Percentiles rank a stretch among this genome's conserved stretches.
Evolutionary conservation across 352 stramenopile species (phyloP).

Genomic region (Pythium biforme): DNA sequence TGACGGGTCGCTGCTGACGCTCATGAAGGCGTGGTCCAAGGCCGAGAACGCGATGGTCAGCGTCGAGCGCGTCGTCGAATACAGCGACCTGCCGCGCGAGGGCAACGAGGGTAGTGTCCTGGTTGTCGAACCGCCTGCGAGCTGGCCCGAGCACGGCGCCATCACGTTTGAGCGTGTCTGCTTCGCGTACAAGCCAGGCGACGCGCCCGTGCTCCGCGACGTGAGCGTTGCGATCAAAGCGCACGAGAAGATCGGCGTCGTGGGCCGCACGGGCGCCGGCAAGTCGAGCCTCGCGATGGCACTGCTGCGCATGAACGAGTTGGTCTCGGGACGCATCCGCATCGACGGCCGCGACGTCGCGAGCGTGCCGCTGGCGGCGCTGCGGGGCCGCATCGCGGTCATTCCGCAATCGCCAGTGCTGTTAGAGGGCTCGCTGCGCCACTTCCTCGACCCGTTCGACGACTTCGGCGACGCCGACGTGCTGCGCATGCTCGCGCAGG

Average conservation of each 20-base stretch:
- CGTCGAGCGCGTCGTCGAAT: slow-evolving; percentile 23
- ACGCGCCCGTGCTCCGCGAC: slow-evolving; percentile 6
- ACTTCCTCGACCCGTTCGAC: slow-evolving; percentile 83
- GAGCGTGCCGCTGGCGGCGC: slow-evolving; percentile 7
- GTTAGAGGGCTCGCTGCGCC: slow-evolving; percentile 23
- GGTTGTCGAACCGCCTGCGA: neutral
- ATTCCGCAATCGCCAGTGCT: slow-evolving; percentile 28
- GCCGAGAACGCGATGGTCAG: slow-evolving; percentile 59
- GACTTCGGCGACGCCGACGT: slow-evolving; percentile 68
- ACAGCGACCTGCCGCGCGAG: slow-evolving; percentile 1
- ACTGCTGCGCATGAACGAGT: slow-evolving; percentile 26
- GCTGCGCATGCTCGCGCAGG: slow-evolving; percentile 32
- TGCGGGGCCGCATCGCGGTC: slow-evolving; percentile 19
- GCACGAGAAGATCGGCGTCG: slow-evolving; percentile 63
- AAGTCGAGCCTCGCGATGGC: slow-evolving; percentile 26
- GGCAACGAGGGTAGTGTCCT: neutral
- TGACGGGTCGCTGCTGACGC: slow-evolving; percentile 41
- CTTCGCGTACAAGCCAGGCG: slow-evolving; percentile 25
- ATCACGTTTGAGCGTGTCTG: slow-evolving; percentile 30
- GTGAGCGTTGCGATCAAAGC: slow-evolving; percentile 45
- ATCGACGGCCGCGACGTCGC: slow-evolving; percentile 34
- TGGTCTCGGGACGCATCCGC: slow-evolving; percentile 14
- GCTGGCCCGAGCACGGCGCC: slow-evolving; percentile 13
- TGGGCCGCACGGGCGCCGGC: slow-evolving; percentile 62
- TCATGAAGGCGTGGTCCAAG: slow-evolving; percentile 33